Conservation (phyloP, 1,139 yeast genomes). For the Nematodospora anomalae region DNA sequence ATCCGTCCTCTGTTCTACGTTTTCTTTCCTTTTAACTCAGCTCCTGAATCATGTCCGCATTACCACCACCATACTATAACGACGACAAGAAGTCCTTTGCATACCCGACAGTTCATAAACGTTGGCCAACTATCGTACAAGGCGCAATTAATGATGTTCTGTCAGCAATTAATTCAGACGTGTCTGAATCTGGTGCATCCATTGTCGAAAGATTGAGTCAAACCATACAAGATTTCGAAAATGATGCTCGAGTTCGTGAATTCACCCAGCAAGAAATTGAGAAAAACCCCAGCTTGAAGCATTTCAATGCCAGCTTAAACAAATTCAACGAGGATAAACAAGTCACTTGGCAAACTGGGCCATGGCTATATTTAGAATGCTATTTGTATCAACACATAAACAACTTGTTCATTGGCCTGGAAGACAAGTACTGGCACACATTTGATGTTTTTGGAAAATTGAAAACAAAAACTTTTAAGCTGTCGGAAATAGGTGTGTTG, state of each 20-base stretch:
- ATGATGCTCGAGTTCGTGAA: conserved; percentile 39
- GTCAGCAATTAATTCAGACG: conserved; percentile 17
- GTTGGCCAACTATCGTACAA: conserved; percentile 86
- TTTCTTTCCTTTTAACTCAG: too few species aligned
- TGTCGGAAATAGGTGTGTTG: conserved; percentile 74
- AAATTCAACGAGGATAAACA: conserved; percentile 24
- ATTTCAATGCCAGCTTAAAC: conserved; percentile 51
- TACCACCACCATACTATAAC: conserved; percentile 56
- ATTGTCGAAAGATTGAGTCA: conserved; percentile 35
- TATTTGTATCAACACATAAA: conserved; percentile 67
- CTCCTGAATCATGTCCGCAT: conserved; percentile 10
- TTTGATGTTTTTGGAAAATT: conserved; percentile 72
- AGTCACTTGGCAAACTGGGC: conserved; percentile 81
- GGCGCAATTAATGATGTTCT: conserved; percentile 64
- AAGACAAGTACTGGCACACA: conserved; percentile 44
- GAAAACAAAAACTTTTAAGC: conserved; percentile 72
- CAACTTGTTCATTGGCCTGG: conserved; percentile 42
- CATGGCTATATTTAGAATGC: conserved; percentile 90
- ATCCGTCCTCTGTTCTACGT: too few species aligned
- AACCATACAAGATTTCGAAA: conserved; percentile 37
- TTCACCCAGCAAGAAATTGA: conserved; percentile 45
- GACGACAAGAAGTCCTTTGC: conserved; percentile 80
- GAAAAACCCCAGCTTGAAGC: conserved; percentile 43
- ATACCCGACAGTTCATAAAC: conserved; percentile 66
- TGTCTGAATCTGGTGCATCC: conserved; percentile 17